Evolutionary conservation across 768 basidiomycete species (phyloP), one percentile per base, ranked within the genome.

Genomic region (Pisolithus marmoratus): DNA sequence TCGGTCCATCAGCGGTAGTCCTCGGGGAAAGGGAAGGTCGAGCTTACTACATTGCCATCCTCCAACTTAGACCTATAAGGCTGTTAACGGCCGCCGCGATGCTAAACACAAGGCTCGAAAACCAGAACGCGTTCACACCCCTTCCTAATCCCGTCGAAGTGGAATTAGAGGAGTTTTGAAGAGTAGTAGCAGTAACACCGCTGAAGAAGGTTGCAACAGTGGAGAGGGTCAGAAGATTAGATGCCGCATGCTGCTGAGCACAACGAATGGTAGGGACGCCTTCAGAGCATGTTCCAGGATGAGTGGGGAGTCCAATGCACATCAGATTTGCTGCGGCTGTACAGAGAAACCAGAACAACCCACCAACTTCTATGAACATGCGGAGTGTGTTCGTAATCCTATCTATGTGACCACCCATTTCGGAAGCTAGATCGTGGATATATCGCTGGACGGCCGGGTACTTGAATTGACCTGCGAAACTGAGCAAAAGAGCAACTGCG

Each of bases 141-240:
- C 79, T 74, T 1, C 76, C 66, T 20, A 78, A 53, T 0, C 63
- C 47, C 0, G 61, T 67, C 2, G 60, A 61, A 9, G 60, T 72
- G 11, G 61, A 58, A 2, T 60, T 52, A 5, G 78, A 84, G 2
- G 85, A 85, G 60, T 82, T 85, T 60, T 87, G 85, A 57, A 87
- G 65, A 1, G 84, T 84, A 8, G 84, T 84, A 24, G 85, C 85
- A 0, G 84, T 86, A 51, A 87, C 84, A 17, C 82, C 84, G 29
- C 82, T 84, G 66, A 87, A 86, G 68, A 88, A 87, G 47, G 85
- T 89, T 24, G 85, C 85, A 4, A 89, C 83, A 7, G 86, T 87
- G 36, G 84, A 85, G 29, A 89, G 72, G 55, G 86, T 87, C 23
- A 87, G 75, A 17, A 89, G 71, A 57, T 87, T 87, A 38, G 76